Percentiles rank a stretch among this genome's conserved stretches.
Evolutionary conservation across 345 rosid species (phyloP).

Genomic region (Linum trigynum): DNA sequence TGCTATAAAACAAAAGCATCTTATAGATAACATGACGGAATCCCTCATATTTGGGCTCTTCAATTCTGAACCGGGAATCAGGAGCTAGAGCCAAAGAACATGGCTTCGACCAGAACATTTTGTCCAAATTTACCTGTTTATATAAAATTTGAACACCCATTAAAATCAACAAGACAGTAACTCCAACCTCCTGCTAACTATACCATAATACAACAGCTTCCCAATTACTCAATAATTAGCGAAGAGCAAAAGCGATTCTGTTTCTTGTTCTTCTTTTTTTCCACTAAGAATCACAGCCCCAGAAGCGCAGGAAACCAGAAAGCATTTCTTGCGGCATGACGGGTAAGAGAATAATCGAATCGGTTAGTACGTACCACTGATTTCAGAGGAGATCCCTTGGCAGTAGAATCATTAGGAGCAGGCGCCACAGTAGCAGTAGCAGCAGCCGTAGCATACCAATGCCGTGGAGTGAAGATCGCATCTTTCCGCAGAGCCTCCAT

Average conservation of each 20-base stretch:
- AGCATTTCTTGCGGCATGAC: background rate
- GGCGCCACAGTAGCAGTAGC: background rate
- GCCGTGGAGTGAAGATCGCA: background rate
- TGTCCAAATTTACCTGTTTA: slow-evolving; percentile 60
- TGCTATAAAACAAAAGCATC: slow-evolving; percentile 74
- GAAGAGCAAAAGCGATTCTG: too few species aligned
- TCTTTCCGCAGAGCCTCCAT: background rate
- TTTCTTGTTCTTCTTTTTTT: too few species aligned
- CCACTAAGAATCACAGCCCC: background rate
- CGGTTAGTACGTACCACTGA: background rate
- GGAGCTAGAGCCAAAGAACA: slow-evolving; percentile 67
- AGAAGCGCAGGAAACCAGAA: too few species aligned
- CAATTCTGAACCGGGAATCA: slow-evolving; percentile 60
- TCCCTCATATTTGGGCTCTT: slow-evolving; percentile 71
- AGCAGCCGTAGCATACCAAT: background rate
- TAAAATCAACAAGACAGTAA: background rate
- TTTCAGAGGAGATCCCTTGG: background rate
- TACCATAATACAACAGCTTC: background rate
- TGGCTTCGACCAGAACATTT: slow-evolving; percentile 78
- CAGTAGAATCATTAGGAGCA: background rate
- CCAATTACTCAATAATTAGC: too few species aligned
- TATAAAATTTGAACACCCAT: background rate
- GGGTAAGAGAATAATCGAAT: background rate
- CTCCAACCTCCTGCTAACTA: background rate
- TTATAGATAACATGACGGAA: slow-evolving; percentile 43